Evolutionary conservation across 1,284 basidiomycete genomes (phyloP), one percentile per base, ranked within the genome.

Genomic region (Athelia psychrophila): DNA sequence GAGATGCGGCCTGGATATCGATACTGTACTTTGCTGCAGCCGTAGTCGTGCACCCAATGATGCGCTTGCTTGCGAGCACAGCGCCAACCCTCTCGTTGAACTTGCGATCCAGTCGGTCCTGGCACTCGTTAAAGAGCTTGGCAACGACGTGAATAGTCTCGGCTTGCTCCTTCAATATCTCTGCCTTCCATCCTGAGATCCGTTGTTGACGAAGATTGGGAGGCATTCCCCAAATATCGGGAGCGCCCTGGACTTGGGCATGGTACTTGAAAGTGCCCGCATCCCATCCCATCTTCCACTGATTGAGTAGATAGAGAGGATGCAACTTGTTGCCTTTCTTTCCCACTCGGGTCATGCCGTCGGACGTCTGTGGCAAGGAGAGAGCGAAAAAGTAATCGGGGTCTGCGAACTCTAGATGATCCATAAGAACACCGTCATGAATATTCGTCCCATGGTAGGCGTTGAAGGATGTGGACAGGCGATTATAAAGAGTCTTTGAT

Each of bases 41-140:
- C 0, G 84, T 86, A 0, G 84, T 85, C 0, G 84, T 87, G 54
- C 83, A 86, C 0, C 75, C 84, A 13, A 86, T 80, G 49, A 86
- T 79, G n/a, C 77, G 70, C 63, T 81, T 83, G 36, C 49, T 60
- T n/a, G 59, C 61, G 18, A 86, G 58, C 3, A 76, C 58, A 0
- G 57, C 64, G 1, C 63, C 64, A 1, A 70, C 70, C 4, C 66
- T 69, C 51, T 76, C 67, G 2, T 57, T 58, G 40, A 66, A 77
- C 27, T 69, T 72, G n/a, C 66, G 65, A 0, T 63, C 58, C 9
- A 83, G 50, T 15, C 70, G 54, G 2, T 65, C 64, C 16, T 74
- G 69, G 18, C 57, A 61, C 2, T 56, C 59, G 50, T 84, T 82
- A 56, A 79, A 84, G 19, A 64, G 57, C 23, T 60, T 55, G 0